Percentiles rank a stretch among this genome's conserved stretches.
These are phyloP conservation scores for Fusarium lateritium DNA, from an alignment of 2,329 filamentous ascomycete genomes.

Conservation along the genomic window DNA sequence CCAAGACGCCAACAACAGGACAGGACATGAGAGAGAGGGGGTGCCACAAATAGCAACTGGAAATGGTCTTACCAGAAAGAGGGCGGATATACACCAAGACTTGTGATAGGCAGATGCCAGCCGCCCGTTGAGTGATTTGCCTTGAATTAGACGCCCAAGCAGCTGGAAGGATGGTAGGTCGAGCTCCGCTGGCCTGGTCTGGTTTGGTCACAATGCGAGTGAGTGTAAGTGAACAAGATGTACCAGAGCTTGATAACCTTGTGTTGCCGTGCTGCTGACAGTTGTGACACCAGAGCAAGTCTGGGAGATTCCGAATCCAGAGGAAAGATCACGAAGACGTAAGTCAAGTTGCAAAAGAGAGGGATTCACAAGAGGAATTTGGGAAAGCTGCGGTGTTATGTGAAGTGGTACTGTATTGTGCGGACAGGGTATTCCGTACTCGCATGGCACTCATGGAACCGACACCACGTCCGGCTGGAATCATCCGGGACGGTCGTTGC, in stretches of 20 bases:
- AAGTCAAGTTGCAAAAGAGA: conserved; percentile 18
- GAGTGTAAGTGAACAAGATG: conserved; percentile 13
- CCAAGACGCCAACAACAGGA: conserved; percentile 57
- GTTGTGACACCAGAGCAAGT: background rate
- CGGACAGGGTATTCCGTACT: no score
- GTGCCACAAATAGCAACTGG: conserved; percentile 46
- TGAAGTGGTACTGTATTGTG: conserved; percentile 25
- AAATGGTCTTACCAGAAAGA: conserved; percentile 48
- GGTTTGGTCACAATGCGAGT: conserved; percentile 22
- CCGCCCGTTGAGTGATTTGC: conserved; percentile 45
- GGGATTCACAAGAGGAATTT: conserved; percentile 30
- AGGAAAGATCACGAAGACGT: background rate
- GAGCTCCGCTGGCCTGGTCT: conserved; percentile 50
- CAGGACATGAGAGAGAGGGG: conserved; percentile 42
- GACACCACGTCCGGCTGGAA: conserved; percentile 25
- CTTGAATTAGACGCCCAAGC: conserved; percentile 49
- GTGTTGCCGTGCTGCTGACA: conserved; percentile 11
- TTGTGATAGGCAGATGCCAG: conserved; percentile 50
- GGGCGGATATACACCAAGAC: conserved; percentile 37
- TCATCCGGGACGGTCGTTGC: conserved; percentile 25
- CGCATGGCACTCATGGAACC: no score
- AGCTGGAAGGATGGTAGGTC: conserved; percentile 52
- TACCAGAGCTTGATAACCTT: conserved; percentile 7
- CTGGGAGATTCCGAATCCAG: background rate
- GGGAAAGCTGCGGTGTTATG: conserved; percentile 41